These are phyloP conservation scores for Trichoderma sp. DNA, from an alignment of 2,329 filamentous ascomycete genomes.

Conservation along the genomic window DNA sequence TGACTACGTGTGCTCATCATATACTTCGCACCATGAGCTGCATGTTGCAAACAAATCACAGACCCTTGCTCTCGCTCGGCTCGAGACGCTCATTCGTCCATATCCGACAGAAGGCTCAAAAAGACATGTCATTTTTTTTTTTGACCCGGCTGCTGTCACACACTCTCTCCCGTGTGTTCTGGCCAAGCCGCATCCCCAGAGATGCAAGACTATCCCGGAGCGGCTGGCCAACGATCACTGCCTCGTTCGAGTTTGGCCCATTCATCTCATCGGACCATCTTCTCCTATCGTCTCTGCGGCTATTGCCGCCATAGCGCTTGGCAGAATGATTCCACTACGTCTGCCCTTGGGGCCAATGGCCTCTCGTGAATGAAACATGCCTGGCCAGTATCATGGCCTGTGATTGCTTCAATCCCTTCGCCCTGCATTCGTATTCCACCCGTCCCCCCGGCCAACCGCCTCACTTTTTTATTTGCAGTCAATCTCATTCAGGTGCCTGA, in stretches of 20 bases:
- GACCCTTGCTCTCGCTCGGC: neutral
- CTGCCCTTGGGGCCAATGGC: neutral
- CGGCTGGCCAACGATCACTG: neutral
- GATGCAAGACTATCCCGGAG: neutral
- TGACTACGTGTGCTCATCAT: neutral
- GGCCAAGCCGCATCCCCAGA: neutral
- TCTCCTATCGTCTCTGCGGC: neutral
- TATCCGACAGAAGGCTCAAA: neutral
- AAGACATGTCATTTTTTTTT: neutral
- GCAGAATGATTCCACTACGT: neutral
- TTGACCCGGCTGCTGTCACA: neutral
- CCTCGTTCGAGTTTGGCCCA: neutral
- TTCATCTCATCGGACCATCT: neutral
- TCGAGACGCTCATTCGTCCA: neutral
- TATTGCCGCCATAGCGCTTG: neutral
- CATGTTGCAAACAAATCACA: neutral
- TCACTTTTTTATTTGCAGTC: neutral
- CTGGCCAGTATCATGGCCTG: neutral
- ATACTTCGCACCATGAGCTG: neutral
- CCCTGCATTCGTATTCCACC: neutral
- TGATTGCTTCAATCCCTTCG: neutral
- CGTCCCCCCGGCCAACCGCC: neutral
- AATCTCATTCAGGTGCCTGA: neutral
- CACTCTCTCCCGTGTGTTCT: neutral
- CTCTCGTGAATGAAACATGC: neutral